Evolutionary conservation across 805 yeast species (phyloP).

Genomic region (Yarrowia osloensis): DNA sequence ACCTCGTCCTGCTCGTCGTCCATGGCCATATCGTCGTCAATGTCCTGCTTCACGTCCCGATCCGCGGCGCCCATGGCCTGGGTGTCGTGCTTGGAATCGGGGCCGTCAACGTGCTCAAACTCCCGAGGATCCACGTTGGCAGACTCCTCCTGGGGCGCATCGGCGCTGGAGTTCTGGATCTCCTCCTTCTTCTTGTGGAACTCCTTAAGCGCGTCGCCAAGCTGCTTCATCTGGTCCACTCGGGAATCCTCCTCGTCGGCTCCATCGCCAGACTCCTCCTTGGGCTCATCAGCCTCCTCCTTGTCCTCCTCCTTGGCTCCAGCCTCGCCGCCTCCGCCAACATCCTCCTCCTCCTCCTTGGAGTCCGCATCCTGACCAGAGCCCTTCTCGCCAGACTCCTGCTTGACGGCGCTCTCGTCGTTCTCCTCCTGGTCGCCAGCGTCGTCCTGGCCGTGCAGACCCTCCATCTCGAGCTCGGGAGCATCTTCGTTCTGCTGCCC

Average conservation of each 20-base stretch:
- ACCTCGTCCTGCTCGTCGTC: conserved; percentile 43
- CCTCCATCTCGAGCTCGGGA: conserved; percentile 51
- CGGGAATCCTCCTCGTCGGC: conserved; percentile 57
- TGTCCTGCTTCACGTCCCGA: conserved; percentile 71
- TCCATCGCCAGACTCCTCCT: conserved; percentile 19
- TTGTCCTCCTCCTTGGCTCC: conserved; percentile 90
- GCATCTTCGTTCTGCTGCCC: conserved; percentile 69
- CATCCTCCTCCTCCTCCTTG: conserved; percentile 78
- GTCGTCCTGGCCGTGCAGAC: conserved; percentile 77
- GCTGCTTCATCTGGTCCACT: conserved; percentile 62
- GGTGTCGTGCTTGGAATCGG: conserved; percentile 72
- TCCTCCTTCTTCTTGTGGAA: conserved; percentile 89
- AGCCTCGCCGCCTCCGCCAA: conserved; percentile 82
- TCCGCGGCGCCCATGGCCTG: conserved; percentile 93
- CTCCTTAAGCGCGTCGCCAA: conserved; percentile 90
- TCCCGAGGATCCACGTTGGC: conserved; percentile 70
- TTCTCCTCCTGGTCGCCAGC: conserved; percentile 54
- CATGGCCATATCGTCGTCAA: conserved; percentile 51
- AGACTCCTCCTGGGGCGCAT: conserved; percentile 44
- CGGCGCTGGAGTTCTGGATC: conserved; percentile 63
- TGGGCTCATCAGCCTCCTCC: conserved; percentile 55
- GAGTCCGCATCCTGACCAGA: conserved; percentile 62
- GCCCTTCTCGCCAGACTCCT: conserved; percentile 51
- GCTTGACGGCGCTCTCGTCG: conserved; percentile 50
- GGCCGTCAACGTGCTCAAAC: conserved; percentile 52